These are phyloP conservation scores for Mycogone perniciosa DNA, from an alignment of 2,329 filamentous ascomycete genomes.

Conservation along the genomic window DNA sequence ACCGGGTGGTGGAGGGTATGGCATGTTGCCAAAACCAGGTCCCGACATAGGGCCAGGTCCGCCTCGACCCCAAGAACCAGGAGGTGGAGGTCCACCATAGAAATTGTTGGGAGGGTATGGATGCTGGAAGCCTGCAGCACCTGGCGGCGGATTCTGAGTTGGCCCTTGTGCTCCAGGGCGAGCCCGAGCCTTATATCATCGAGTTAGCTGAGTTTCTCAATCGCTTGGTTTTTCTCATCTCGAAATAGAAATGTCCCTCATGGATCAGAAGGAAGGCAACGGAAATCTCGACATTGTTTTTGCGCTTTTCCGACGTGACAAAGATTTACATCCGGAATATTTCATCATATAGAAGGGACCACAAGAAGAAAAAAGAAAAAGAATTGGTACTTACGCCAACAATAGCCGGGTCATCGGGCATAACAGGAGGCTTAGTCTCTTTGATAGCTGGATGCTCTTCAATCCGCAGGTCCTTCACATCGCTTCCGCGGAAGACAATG, in stretches of 20 bases:
- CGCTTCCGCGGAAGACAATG: constrained; percentile 95
- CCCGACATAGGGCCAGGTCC: constrained; percentile 51
- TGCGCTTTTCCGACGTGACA: constrained; percentile 85
- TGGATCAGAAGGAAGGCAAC: constrained; percentile 99
- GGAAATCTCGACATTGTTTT: constrained; percentile 94
- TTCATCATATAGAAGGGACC: constrained; percentile 67
- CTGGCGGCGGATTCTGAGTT: constrained; percentile 28
- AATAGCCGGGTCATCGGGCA: constrained; percentile 94
- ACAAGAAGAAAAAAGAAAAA: background rate
- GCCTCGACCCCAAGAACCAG: constrained; percentile 50
- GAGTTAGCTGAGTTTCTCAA: constrained; percentile 19
- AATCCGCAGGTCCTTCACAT: constrained; percentile 96
- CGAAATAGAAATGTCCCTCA: constrained; percentile 12
- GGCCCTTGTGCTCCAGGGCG: constrained; percentile 29
- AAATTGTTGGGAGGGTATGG: constrained; percentile 42
- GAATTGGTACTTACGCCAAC: constrained; percentile 71
- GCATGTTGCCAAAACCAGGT: constrained; percentile 62
- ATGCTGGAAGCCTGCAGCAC: constrained; percentile 35
- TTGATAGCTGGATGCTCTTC: constrained; percentile 73
- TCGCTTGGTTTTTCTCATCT: background rate
- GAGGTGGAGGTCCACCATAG: constrained; percentile 45
- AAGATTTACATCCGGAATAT: constrained; percentile 94
- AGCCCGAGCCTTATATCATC: constrained; percentile 32
- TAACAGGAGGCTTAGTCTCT: constrained; percentile 66
- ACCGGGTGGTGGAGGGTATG: constrained; percentile 68